Percentiles rank a stretch among this genome's conserved stretches.
These are phyloP conservation scores for Orbilia brochopaga DNA, from an alignment of 2,329 filamentous ascomycete species.

Conservation along the genomic window DNA sequence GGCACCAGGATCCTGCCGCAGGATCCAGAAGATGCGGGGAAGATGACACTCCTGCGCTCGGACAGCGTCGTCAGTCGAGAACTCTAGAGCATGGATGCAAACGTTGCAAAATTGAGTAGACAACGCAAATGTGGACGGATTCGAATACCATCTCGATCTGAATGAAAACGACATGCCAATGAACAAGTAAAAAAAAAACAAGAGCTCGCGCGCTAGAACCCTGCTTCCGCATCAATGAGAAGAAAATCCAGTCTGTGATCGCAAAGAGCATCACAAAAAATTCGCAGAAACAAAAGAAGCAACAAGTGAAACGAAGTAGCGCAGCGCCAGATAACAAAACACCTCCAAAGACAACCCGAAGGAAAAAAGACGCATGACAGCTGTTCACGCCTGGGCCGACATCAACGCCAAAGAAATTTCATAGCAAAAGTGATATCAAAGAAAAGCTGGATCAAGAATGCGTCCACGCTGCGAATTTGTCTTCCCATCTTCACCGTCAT, in stretches of 20 bases:
- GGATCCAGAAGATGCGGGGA: too few species aligned
- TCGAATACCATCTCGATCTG: too few species aligned
- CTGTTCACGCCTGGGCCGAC: neutral
- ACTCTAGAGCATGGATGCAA: neutral
- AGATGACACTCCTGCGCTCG: too few species aligned
- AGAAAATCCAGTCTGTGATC: neutral
- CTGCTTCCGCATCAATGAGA: neutral
- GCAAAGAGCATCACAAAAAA: neutral
- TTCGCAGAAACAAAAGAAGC: neutral
- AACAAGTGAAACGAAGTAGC: neutral
- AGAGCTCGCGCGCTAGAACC: too few species aligned
- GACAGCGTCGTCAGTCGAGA: too few species aligned
- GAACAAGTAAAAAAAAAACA: too few species aligned
- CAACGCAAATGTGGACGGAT: too few species aligned
- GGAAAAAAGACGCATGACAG: neutral
- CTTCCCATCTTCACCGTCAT: conserved; percentile 4
- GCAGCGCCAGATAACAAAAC: neutral
- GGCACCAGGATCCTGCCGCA: neutral
- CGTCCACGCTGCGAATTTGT: conserved; percentile 10
- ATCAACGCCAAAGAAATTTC: neutral
- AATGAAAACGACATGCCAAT: too few species aligned
- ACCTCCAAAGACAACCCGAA: neutral
- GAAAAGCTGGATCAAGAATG: conserved; percentile 37
- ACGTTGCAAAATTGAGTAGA: neutral
- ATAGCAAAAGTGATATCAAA: conserved; percentile 14